Evolutionary conservation across 2,329 filamentous ascomycete genomes (phyloP), one percentile per base, ranked within the genome.

Genomic region (Bipolaris victoriae): DNA sequence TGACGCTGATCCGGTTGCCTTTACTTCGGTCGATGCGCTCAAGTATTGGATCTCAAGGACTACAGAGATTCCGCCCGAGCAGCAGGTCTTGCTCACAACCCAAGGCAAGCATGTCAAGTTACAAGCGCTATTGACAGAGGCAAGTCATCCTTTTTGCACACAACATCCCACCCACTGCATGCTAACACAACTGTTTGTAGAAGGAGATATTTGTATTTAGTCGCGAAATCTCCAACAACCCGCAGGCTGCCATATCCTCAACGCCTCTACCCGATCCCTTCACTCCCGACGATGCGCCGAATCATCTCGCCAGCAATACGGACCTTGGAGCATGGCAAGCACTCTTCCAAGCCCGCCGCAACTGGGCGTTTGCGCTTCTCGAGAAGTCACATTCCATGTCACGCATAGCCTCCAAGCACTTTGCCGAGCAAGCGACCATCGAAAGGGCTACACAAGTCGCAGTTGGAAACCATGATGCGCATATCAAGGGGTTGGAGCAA

Each of bases 201-300:
- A 90, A 87, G 65, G 92, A 98, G 75, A 88, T 99, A 55, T 98
- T 90, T 74, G 86, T 98, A 50, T 99, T 96, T 78, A 92, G 97
- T 77, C 90, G 92, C 61, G 87, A 79, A 73, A 72, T 80, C 69
- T 72, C 77, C 62, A 70, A 71, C 66, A 60, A 68, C 59, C 62
- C 63, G 83, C 80, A 70, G 69, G 84, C 49, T 69, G 82, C 7
- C 59, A 80, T 84, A 44, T 70, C 81, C 33, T 85, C 83, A 35
- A 81, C 80, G 57, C 83, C 79, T 64, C 66, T 89, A 77, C 81
- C 83, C 6, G 80, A 82, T 52, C 77, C 85, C 41, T 86, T 88
- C 61, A 81, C 82, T 55, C 87, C 91, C 29, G 77, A 81, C 18
- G 79, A 81, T 26, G 81, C 85, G 39, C 95, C 95, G n/a, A 92